Evolutionary conservation across 257 asterid species (phyloP).

Genomic region (Nicotiana undulata): DNA sequence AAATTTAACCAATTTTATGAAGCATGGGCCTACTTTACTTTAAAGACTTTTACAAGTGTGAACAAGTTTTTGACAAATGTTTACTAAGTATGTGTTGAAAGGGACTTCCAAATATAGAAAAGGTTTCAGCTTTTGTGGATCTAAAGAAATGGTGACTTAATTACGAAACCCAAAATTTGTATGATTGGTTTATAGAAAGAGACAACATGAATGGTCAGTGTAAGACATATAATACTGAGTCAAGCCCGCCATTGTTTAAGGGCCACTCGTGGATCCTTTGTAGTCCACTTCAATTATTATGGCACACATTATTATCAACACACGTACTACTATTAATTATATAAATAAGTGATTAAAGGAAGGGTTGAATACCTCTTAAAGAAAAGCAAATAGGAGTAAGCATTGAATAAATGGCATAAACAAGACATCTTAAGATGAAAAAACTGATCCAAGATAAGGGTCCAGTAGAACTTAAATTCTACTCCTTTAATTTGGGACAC

Average conservation of each 20-base stretch:
- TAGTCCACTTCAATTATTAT: background rate
- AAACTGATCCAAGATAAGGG: no score
- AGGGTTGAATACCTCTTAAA: no score
- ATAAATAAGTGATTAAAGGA: background rate
- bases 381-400: no score
- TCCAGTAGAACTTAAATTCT: no score
- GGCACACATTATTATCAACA: background rate
- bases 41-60: background rate
- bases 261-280: background rate
- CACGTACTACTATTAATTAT: background rate
- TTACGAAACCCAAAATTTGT: background rate
- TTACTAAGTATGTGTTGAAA: background rate
- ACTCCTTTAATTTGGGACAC: no score
- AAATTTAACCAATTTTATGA: background rate
- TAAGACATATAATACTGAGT: background rate
- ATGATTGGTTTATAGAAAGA: background rate
- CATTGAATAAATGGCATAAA: no score
- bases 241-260: conserved; percentile 6
- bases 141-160: background rate
- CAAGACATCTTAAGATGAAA: no score
- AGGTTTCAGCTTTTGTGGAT: background rate
- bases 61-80: background rate
- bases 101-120: conserved; percentile 2
- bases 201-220: background rate
- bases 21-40: background rate